Evolutionary conservation across 169 alveolate species (phyloP).

Genomic region (Plasmodium coatneyi): DNA sequence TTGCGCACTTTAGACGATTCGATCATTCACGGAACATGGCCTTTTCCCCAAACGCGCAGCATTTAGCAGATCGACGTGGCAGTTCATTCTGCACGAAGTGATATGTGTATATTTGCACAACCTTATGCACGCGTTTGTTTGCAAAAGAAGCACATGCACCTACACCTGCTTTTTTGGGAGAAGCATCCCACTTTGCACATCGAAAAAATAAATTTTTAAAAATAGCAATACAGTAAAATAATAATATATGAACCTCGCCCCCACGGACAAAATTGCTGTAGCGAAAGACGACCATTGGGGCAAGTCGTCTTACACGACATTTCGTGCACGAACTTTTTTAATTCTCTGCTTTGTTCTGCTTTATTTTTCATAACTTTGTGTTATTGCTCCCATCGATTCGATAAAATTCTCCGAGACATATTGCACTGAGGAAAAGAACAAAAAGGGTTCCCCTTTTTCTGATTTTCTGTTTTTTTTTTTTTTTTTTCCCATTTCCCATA

Average conservation of each 20-base stretch:
- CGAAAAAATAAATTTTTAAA: slow-evolving; percentile 3
- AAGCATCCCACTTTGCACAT: background rate
- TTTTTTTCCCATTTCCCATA: background rate
- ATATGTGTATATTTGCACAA: background rate
- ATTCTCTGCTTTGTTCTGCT: background rate
- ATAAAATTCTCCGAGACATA: background rate
- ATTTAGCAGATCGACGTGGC: slow-evolving; percentile 10
- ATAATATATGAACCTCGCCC: background rate
- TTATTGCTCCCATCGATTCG: background rate
- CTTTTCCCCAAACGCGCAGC: background rate
- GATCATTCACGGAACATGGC: background rate
- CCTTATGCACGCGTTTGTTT: background rate
- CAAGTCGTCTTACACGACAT: background rate
- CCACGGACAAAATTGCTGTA: background rate
- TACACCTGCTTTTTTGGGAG: slow-evolving; percentile 2
- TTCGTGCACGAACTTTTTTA: background rate
- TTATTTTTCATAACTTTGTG: background rate
- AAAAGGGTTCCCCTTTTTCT: background rate
- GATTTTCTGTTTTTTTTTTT: background rate
- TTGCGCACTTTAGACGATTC: background rate
- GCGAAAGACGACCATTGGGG: background rate
- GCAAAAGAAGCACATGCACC: slow-evolving; percentile 29
- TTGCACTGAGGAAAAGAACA: background rate
- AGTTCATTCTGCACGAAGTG: background rate
- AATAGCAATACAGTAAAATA: background rate